A percentile compares a stretch with the other conserved stretches of the same genome.
phyloP scores from a whole-genome alignment of 2,329 filamentous ascomycete genomes.

The Clonostachys byssicola region DNA sequence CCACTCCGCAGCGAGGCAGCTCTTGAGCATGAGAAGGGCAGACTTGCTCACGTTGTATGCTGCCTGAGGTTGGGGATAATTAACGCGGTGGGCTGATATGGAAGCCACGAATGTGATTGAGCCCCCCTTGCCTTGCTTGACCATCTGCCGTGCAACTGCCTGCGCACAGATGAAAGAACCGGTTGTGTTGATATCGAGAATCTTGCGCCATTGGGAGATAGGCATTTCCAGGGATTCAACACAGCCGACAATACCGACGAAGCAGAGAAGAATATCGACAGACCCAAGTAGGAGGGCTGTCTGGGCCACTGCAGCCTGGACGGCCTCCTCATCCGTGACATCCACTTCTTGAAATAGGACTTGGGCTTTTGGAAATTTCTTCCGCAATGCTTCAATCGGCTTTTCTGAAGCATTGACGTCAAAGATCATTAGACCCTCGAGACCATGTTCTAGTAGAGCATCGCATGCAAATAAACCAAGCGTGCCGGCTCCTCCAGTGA shows the following conservation, averaged over 20 bases:
- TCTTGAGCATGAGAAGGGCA: conserved; percentile 58
- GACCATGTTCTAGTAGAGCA: conserved; percentile 66
- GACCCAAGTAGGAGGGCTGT: conserved; percentile 7
- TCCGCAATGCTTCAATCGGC: conserved; percentile 4
- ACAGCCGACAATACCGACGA: conserved; percentile 63
- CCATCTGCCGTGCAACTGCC: conserved; percentile 53
- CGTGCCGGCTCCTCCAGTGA: conserved; percentile 52
- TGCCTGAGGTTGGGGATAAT: conserved; percentile 68
- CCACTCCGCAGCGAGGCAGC: conserved; percentile 70
- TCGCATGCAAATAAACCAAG: conserved; percentile 35
- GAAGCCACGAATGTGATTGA: conserved; percentile 64
- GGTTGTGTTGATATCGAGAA: conserved; percentile 69
- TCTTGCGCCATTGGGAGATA: conserved; percentile 53
- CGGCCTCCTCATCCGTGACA: conserved; percentile 9
- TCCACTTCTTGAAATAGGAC: conserved; percentile 8
- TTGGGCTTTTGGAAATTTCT: conserved; percentile 9
- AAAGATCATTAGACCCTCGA: conserved; percentile 53
- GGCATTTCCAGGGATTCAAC: conserved; percentile 56
- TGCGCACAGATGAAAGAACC: conserved; percentile 69
- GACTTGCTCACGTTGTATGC: conserved; percentile 73
- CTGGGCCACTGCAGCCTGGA: conserved; percentile 6
- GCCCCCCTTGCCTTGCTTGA: conserved; percentile 43
- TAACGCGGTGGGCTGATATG: conserved; percentile 65
- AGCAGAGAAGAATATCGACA: conserved; percentile 13
- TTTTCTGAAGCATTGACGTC: conserved; percentile 44